Percentiles rank a stretch among this genome's conserved stretches.
Evolutionary conservation across 1,284 basidiomycete species (phyloP).

Genomic region (Cryptococcus jaspeensis): DNA sequence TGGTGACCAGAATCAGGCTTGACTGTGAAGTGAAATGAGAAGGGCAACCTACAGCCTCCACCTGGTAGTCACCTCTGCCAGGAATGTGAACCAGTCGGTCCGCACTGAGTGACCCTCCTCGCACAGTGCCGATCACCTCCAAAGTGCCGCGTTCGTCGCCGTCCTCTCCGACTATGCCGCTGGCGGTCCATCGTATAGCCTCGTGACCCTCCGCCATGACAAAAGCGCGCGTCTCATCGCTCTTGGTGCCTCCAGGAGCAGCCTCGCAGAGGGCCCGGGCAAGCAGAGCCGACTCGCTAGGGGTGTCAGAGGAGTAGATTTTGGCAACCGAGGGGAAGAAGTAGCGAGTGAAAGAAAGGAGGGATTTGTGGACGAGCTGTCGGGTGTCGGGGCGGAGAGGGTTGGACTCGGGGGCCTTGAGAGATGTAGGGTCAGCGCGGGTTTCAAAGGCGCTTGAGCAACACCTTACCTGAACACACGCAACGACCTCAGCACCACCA

Average conservation of each 20-base stretch:
- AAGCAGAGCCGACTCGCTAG: slow-evolving; percentile 68
- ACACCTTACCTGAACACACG: slow-evolving; percentile 59
- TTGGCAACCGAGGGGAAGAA: slow-evolving; percentile 82
- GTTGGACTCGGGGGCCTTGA: slow-evolving; percentile 40
- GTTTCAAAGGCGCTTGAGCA: background rate
- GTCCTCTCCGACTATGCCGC: slow-evolving; percentile 19
- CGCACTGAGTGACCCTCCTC: slow-evolving; percentile 67
- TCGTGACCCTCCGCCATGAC: slow-evolving; percentile 66
- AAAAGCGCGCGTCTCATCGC: slow-evolving; percentile 75
- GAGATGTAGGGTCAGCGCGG: background rate
- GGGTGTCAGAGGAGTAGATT: slow-evolving; percentile 53
- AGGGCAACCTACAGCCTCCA: slow-evolving; percentile 46
- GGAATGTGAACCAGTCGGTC: slow-evolving; percentile 88
- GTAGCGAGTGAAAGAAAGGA: slow-evolving; percentile 89
- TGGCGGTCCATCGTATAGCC: slow-evolving; percentile 59
- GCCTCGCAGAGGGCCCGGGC: slow-evolving; percentile 76
- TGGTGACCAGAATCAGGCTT: slow-evolving; percentile 4
- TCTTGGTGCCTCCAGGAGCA: slow-evolving; percentile 59
- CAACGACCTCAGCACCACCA: slow-evolving; percentile 55
- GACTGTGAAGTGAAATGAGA: background rate
- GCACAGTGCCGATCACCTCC: slow-evolving; percentile 76
- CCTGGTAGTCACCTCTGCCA: slow-evolving; percentile 82
- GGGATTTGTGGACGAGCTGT: slow-evolving; percentile 70
- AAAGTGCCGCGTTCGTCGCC: slow-evolving; percentile 55
- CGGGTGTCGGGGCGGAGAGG: slow-evolving; percentile 59